Conservation (phyloP, 2,329 filamentous ascomycete species). For the Macroventuria anomochaeta region DNA sequence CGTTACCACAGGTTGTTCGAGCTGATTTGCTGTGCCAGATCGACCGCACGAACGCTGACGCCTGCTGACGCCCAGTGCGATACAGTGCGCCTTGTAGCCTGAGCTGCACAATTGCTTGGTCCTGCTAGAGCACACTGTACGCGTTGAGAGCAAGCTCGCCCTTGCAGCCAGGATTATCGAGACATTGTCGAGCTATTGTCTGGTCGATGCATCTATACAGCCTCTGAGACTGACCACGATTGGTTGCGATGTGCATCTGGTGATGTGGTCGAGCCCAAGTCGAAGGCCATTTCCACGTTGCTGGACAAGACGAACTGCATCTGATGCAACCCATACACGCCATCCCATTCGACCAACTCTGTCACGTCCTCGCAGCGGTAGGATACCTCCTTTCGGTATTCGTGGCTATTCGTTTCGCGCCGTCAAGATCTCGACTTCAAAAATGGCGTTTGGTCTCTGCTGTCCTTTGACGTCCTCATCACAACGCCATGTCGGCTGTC, state of each 20-base stretch:
- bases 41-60: neutral
- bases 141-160: neutral
- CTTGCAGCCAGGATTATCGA: neutral
- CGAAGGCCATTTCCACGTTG: neutral
- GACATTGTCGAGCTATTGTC: neutral
- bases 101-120: neutral
- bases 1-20: neutral
- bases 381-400: neutral
- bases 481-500: conserved; percentile 15
- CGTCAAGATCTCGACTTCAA: neutral
- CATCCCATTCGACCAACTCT: conserved; percentile 1
- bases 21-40: neutral
- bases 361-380: neutral
- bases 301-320: neutral
- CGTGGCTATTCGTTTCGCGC: neutral
- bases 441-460: neutral
- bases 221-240: neutral
- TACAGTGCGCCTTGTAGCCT: neutral
- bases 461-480: neutral
- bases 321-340: neutral
- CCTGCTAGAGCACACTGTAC: neutral
- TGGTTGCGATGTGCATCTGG: neutral
- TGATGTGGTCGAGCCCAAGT: neutral
- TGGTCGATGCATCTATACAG: neutral
- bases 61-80: neutral